Percentiles rank a stretch among this genome's conserved stretches.
Conservation (phyloP, 345 rosid genomes). For the Citrus sp. region DNA sequence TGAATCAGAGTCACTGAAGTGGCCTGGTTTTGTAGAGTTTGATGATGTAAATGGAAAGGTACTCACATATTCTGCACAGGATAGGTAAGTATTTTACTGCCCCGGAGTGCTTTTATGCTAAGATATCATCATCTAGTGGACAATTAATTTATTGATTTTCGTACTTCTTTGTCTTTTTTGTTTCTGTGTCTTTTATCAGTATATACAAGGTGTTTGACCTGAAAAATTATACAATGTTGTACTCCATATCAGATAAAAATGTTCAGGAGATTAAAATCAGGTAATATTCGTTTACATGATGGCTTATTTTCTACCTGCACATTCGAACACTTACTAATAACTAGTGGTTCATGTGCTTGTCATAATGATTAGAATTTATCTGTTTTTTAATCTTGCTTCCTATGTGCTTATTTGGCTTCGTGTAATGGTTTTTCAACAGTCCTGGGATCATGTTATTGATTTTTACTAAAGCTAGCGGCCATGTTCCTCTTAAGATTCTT, state of each 20-base stretch:
- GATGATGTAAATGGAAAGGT: slow-evolving; percentile 91
- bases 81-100: slow-evolving; percentile 40
- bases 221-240: slow-evolving; percentile 51
- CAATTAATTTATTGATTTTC: slow-evolving; percentile 2
- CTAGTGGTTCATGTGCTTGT: neutral
- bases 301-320: neutral
- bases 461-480: slow-evolving; percentile 34
- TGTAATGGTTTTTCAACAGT: slow-evolving; percentile 26
- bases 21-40: slow-evolving; percentile 95
- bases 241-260: slow-evolving; percentile 49
- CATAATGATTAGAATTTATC: neutral
- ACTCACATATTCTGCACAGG: slow-evolving; percentile 77
- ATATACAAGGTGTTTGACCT: slow-evolving; percentile 63
- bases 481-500: slow-evolving; percentile 53
- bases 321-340: neutral
- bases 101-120: neutral
- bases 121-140: neutral
- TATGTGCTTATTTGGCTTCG: neutral
- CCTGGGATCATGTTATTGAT: slow-evolving; percentile 61
- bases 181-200: slow-evolving; percentile 22
- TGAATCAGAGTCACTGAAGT: slow-evolving; percentile 78
- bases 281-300: slow-evolving; percentile 13
- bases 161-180: neutral
- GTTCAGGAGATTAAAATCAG: slow-evolving; percentile 59
- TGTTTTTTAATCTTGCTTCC: neutral